Conservation (phyloP, 2,329 filamentous ascomycete genomes). For the Colletotrichum sp. region DNA sequence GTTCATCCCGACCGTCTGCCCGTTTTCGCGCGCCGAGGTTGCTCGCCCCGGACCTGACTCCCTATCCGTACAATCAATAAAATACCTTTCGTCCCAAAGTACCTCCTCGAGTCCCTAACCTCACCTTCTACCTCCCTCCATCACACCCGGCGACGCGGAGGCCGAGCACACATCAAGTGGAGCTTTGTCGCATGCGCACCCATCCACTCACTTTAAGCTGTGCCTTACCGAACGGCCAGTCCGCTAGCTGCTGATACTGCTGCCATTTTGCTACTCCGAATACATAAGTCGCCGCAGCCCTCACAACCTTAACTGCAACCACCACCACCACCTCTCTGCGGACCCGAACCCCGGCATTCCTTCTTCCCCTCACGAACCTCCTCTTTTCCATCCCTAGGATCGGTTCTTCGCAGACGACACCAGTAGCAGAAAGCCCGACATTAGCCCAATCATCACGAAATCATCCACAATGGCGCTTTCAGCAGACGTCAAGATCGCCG, state of each 20-base stretch:
- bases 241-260: constrained; percentile 12
- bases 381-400: background rate
- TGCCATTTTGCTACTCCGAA: background rate
- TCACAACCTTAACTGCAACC: background rate
- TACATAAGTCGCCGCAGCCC: constrained; percentile 15
- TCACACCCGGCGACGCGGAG: constrained; percentile 8
- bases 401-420: background rate
- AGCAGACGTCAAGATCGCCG: constrained; percentile 40
- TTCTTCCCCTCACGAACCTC: constrained; percentile 18
- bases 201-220: constrained; percentile 9
- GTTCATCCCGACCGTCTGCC: background rate
- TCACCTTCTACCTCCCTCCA: background rate
- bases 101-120: background rate
- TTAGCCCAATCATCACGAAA: background rate
- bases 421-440: background rate
- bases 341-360: constrained; percentile 2
- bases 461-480: constrained; percentile 39
- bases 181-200: constrained; percentile 11
- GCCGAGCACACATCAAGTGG: constrained; percentile 12
- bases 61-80: background rate
- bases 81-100: background rate
- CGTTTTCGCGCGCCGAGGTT: background rate
- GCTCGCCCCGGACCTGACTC: background rate
- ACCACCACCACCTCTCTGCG: background rate
- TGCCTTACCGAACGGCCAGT: background rate